Evolutionary conservation across 2,329 filamentous ascomycete genomes (phyloP).

Genomic region (Sarocladium brachiariae): DNA sequence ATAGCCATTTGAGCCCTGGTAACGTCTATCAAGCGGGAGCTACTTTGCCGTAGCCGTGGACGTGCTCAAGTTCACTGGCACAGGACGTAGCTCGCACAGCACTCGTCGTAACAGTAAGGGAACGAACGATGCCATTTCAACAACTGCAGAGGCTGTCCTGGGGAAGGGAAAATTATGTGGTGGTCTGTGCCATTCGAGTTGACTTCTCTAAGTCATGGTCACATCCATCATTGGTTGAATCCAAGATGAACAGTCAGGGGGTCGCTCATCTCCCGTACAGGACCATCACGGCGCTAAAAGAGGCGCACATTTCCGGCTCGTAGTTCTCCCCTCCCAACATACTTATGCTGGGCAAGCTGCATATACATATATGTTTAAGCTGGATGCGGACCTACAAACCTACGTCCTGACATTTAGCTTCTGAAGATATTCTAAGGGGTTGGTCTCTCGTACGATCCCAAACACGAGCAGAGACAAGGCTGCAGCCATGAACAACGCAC

Average conservation of each 20-base stretch:
- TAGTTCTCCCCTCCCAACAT: too few relatives aligned
- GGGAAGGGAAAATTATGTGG: background rate
- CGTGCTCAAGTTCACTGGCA: too few relatives aligned
- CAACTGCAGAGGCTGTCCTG: too few relatives aligned
- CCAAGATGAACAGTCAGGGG: slow-evolving; percentile 2
- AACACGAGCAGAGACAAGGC: slow-evolving; percentile 3
- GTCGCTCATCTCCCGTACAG: slow-evolving; percentile 4
- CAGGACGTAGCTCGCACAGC: too few relatives aligned
- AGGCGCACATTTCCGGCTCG: background rate
- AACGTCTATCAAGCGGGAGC: too few relatives aligned
- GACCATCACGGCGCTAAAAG: slow-evolving; percentile 4
- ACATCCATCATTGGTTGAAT: slow-evolving; percentile 2
- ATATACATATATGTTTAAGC: background rate
- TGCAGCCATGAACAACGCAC: background rate
- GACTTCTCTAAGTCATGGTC: background rate
- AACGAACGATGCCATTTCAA: too few relatives aligned
- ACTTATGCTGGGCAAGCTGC: background rate
- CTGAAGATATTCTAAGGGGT: too few relatives aligned
- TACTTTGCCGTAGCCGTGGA: too few relatives aligned
- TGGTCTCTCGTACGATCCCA: background rate
- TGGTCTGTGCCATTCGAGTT: background rate
- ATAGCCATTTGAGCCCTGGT: background rate
- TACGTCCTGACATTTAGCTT: too few relatives aligned
- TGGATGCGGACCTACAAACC: too few relatives aligned
- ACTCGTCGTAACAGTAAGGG: too few relatives aligned